Evolutionary conservation across 1,139 yeast genomes (phyloP), one percentile per base, ranked within the genome.

Genomic region (Pichia sp.): DNA sequence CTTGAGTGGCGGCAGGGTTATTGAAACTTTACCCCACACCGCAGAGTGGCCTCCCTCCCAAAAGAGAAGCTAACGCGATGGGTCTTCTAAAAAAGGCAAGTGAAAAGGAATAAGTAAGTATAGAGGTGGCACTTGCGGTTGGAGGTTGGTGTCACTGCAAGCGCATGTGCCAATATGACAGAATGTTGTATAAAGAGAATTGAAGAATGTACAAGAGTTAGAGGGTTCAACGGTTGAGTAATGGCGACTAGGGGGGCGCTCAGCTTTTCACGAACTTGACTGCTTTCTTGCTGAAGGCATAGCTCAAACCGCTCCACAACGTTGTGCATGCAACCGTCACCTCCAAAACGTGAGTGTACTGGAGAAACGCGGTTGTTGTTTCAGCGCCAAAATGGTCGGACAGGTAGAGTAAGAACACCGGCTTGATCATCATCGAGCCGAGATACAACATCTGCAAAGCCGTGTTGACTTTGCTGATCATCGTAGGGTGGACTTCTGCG

Each of bases 381-480:
- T 59, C 67, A 4, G 53, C 30, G 13, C 62, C 64, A 46, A 57
- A 57, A 10, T 58, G 49, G 26, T 59, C 61, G 4, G 62, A 61
- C 7, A 65, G 52, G 38, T 66, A 67, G 5, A 70, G 60, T 54
- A 76, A 71, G 16, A 86, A 61, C 0, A 84, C 85, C 0, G 95
- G 95, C 57, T 79, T 76, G 43, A 85, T 73, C 51, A 92, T 87
- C 58, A 88, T 80, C 19, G 82, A 75, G 0, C 95, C 97, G 50
- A 95, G 78, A 64, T 92, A 92, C 8, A 88, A 66, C 97, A 95
- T 92, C 70, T 95, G 99, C 60, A 95, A 77, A 1, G 85, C 90
- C 0, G 99, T 95, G 69, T 95, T 92, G 67, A 84, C 78, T 68
- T 93, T 93, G 11, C 97, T 90, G 43, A 95, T 81, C 51, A 78